Conservation (phyloP, 768 basidiomycete genomes). For the Termitomyces sp. region DNA sequence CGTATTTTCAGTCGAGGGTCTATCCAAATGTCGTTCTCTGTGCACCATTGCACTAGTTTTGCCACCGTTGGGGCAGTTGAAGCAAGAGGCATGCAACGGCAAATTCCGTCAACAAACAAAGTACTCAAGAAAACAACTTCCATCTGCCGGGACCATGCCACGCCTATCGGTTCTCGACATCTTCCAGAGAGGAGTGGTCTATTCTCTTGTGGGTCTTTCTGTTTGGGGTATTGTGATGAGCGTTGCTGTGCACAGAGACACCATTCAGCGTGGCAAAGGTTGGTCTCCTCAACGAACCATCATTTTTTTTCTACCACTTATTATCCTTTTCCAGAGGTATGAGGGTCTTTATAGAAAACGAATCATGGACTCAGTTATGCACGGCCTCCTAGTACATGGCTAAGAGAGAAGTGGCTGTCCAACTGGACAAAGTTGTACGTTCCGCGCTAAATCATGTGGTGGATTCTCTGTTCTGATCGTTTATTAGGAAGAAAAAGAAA, state of each 20-base stretch:
- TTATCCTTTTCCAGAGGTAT: neutral
- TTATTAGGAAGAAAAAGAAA: conserved; percentile 32
- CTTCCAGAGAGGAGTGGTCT: conserved; percentile 50
- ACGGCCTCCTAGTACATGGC: conserved; percentile 23
- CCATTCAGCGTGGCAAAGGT: conserved; percentile 53
- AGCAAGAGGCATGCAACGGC: neutral
- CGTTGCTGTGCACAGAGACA: conserved; percentile 46
- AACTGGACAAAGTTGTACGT: conserved; percentile 25
- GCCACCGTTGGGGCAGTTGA: conserved; percentile 14
- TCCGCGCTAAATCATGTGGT: neutral
- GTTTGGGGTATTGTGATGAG: conserved; percentile 50
- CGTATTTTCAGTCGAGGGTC: conserved; percentile 38
- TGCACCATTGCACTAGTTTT: conserved; percentile 44
- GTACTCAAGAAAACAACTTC: neutral
- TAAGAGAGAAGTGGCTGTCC: conserved; percentile 21
- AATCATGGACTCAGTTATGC: neutral
- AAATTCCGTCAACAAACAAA: neutral
- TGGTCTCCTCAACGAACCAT: conserved; percentile 11
- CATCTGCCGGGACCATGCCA: conserved; percentile 10
- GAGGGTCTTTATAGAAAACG: neutral
- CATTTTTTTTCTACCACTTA: too few relatives aligned
- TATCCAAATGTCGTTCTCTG: conserved; percentile 36
- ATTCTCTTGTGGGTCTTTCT: conserved; percentile 44
- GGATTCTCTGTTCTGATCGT: neutral
- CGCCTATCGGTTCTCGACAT: conserved; percentile 35